phyloP scores from a whole-genome alignment of 1,284 basidiomycete genomes.

The Volvariella volvacea region DNA sequence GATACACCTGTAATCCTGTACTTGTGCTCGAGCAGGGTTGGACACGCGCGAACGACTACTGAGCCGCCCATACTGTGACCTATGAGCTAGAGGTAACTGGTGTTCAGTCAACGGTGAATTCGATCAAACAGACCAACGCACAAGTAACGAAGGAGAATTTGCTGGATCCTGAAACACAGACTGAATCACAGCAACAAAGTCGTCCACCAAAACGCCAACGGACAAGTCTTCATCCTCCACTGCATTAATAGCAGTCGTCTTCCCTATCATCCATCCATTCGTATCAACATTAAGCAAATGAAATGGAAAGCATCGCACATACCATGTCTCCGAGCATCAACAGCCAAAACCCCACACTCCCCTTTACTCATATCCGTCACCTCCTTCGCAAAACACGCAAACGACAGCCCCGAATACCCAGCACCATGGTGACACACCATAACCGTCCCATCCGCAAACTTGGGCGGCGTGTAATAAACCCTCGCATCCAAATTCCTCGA shows the following conservation, averaged over 20 bases:
- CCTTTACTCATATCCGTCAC: constrained; percentile 56
- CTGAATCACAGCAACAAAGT: constrained; percentile 64
- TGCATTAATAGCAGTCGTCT: constrained; percentile 40
- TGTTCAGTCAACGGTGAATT: background rate
- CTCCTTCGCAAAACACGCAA: constrained; percentile 83
- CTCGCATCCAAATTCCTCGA: constrained; percentile 59
- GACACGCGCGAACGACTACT: constrained; percentile 70
- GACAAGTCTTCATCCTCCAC: constrained; percentile 62
- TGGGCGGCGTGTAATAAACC: constrained; percentile 70
- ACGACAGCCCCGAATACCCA: constrained; percentile 85
- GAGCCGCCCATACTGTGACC: constrained; percentile 93
- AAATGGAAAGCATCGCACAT: constrained; percentile 16
- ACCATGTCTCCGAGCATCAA: constrained; percentile 92
- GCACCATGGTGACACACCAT: constrained; percentile 94
- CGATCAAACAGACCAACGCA: constrained; percentile 27
- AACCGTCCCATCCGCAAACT: constrained; percentile 48
- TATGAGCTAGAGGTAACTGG: constrained; percentile 49
- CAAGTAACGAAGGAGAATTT: constrained; percentile 66
- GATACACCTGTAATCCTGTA: constrained; percentile 79
- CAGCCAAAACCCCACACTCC: constrained; percentile 77
- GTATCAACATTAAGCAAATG: constrained; percentile 5
- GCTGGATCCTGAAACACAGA: constrained; percentile 63
- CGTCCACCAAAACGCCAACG: constrained; percentile 62
- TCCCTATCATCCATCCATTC: constrained; percentile 39
- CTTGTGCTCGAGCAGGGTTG: constrained; percentile 56